These are phyloP conservation scores for Paraglomus occultum DNA, from an alignment of 192 early-diverging fungal genomes.

Conservation along the genomic window DNA sequence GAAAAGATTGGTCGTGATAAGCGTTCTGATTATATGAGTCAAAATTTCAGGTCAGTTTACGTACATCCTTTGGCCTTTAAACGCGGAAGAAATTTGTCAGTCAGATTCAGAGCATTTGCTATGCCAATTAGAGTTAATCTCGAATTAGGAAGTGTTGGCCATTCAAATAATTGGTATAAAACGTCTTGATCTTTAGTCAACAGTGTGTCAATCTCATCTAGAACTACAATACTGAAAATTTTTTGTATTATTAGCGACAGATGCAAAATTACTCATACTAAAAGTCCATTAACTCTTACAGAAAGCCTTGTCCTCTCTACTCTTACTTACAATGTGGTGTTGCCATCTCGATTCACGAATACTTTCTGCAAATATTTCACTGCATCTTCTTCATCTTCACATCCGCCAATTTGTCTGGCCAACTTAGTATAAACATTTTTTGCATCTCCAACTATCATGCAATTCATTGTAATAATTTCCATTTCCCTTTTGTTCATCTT, in stretches of 20 bases:
- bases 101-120: conserved; percentile 91
- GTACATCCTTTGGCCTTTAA: conserved; percentile 77
- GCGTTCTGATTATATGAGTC: background rate
- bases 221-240: conserved; percentile 63
- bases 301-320: too few relatives aligned
- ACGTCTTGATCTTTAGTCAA: conserved; percentile 78
- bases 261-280: background rate
- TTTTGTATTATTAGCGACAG: background rate
- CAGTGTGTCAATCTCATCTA: conserved; percentile 94
- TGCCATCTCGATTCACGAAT: conserved; percentile 47
- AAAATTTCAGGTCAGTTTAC: conserved; percentile 11
- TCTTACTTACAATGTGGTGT: conserved; percentile 50
- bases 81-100: conserved; percentile 84
- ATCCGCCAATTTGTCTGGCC: conserved; percentile 47
- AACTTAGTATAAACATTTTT: conserved; percentile 67
- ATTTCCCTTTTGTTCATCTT: conserved; percentile 30
- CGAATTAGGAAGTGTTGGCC: conserved; percentile 59
- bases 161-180: conserved; percentile 87
- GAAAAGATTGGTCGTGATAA: background rate
- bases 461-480: conserved; percentile 74
- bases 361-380: conserved; percentile 54
- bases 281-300: background rate
- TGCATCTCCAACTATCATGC: conserved; percentile 78
- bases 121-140: conserved; percentile 84
- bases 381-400: conserved; percentile 40